A percentile compares a stretch with the other conserved stretches of the same genome.
Evolutionary conservation across 2,329 filamentous ascomycete species (phyloP).

Genomic region (Hypocrella siamensis): DNA sequence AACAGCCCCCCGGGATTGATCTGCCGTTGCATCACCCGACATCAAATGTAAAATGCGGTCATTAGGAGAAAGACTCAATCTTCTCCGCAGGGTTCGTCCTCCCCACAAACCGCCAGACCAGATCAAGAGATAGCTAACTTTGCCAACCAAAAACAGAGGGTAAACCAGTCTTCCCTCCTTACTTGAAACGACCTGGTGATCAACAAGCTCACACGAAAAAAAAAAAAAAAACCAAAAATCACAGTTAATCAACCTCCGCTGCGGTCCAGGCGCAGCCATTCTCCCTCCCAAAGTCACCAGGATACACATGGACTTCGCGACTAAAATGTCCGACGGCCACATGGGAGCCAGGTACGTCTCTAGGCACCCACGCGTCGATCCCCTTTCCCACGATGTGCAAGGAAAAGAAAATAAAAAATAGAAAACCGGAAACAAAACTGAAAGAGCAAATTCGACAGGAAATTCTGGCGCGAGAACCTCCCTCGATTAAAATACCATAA

Average conservation of each 20-base stretch:
- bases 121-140: background rate
- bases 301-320: conserved; percentile 60
- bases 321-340: conserved; percentile 47
- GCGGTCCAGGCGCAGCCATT: conserved; percentile 70
- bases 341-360: conserved; percentile 51
- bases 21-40: too few relatives aligned
- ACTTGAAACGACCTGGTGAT: too few relatives aligned
- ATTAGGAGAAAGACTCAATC: conserved; percentile 55
- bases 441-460: conserved; percentile 34
- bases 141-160: too few relatives aligned
- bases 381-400: too few relatives aligned
- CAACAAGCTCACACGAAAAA: background rate
- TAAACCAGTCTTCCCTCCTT: too few relatives aligned
- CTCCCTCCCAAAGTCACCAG: conserved; percentile 61
- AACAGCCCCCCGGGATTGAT: background rate
- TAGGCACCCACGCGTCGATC: conserved; percentile 8
- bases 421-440: too few relatives aligned
- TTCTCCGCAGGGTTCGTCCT: conserved; percentile 51
- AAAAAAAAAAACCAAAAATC: background rate
- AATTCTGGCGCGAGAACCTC: conserved; percentile 76
- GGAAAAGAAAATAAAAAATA: too few relatives aligned
- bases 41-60: conserved; percentile 18
- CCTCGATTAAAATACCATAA: conserved; percentile 91
- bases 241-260: conserved; percentile 58
- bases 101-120: conserved; percentile 3